Conservation (phyloP, 768 basidiomycete genomes). For the Kwoniella shandongensis region DNA sequence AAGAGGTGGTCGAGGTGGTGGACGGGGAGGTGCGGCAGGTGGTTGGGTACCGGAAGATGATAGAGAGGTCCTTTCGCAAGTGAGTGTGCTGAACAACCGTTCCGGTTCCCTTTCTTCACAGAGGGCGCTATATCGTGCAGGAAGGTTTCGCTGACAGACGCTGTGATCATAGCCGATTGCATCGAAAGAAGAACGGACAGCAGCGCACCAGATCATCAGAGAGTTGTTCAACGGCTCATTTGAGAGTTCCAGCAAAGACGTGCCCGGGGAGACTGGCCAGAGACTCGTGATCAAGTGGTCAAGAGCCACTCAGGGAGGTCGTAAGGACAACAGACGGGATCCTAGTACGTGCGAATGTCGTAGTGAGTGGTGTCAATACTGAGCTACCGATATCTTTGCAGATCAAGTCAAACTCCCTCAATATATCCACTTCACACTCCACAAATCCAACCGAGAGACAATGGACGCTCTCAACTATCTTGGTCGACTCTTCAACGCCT, state of each 20-base stretch:
- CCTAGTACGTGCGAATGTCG: too few species aligned
- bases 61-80: slow-evolving; percentile 77
- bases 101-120: not conserved
- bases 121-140: too few species aligned
- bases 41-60: slow-evolving; percentile 58
- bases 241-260: slow-evolving; percentile 68
- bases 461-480: slow-evolving; percentile 86
- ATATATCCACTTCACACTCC: slow-evolving; percentile 93
- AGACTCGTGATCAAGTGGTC: slow-evolving; percentile 78
- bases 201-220: slow-evolving; percentile 76
- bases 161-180: slow-evolving; percentile 66
- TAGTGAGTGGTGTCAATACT: too few species aligned
- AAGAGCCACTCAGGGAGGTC: not conserved
- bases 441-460: slow-evolving; percentile 96
- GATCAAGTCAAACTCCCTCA: slow-evolving; percentile 55
- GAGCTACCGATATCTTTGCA: not conserved
- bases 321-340: too few species aligned
- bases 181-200: slow-evolving; percentile 76
- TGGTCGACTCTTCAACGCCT: slow-evolving; percentile 72
- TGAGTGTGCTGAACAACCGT: slow-evolving; percentile 56
- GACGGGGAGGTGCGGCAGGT: slow-evolving; percentile 31
- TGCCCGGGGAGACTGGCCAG: slow-evolving; percentile 64
- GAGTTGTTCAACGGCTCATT: slow-evolving; percentile 79
- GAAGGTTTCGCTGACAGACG: not conserved
- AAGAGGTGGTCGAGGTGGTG: slow-evolving; percentile 37